Conservation (phyloP, 768 basidiomycete species). For the Lepiota brunneoincarnata region DNA sequence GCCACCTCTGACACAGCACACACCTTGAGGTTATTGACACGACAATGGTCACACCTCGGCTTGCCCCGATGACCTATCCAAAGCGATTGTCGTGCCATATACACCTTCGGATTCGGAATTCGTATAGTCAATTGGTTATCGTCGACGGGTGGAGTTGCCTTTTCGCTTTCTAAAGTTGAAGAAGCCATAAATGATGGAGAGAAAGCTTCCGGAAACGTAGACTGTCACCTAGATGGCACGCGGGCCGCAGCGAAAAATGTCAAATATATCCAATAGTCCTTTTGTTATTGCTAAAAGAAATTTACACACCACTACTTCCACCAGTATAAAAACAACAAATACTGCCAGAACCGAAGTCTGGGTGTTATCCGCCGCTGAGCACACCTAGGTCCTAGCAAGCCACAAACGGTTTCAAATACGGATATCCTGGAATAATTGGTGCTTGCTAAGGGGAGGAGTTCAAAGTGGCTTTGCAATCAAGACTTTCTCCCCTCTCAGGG, state of each 20-base stretch:
- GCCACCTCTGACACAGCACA: conserved; percentile 20
- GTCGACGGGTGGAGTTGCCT: conserved; percentile 29
- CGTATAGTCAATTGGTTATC: conserved; percentile 59
- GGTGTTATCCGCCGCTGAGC: neutral
- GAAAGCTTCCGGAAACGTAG: conserved; percentile 1
- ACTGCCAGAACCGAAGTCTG: neutral
- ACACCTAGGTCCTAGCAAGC: neutral
- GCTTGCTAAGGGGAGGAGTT: conserved; percentile 4
- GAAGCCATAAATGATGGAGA: conserved; percentile 10
- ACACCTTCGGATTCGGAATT: conserved; percentile 66
- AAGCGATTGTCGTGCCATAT: conserved; percentile 66
- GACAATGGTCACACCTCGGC: conserved; percentile 73
- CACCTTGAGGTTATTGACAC: conserved; percentile 69
- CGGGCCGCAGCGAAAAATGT: neutral
- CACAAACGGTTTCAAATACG: too few relatives aligned
- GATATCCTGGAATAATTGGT: neutral
- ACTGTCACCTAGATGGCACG: conserved; percentile 5
- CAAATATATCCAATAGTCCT: neutral
- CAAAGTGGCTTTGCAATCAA: neutral
- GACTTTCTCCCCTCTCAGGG: neutral
- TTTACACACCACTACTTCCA: neutral
- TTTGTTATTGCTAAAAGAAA: neutral
- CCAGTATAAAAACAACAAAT: too few relatives aligned
- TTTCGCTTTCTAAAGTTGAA: conserved; percentile 22
- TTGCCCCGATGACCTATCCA: conserved; percentile 77